These are phyloP conservation scores for Daedaleopsis sinensis DNA, from an alignment of 768 basidiomycete species.

Conservation along the genomic window DNA sequence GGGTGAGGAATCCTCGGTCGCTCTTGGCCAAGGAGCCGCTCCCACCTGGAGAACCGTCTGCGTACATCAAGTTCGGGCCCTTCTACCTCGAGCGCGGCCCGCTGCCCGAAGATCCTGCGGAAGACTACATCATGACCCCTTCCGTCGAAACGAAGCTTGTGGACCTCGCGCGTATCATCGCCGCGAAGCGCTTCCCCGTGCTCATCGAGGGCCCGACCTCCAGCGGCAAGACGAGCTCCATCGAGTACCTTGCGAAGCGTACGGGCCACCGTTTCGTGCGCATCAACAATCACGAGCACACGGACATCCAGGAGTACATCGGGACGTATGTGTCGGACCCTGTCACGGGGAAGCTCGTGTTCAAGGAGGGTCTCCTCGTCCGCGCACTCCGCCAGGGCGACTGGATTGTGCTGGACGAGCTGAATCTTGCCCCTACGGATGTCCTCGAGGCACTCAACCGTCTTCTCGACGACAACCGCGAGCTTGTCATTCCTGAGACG, in stretches of 20 bases:
- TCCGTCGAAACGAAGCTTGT: constrained; percentile 95
- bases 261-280: constrained; percentile 96
- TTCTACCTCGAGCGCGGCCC: constrained; percentile 89
- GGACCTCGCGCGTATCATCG: constrained; percentile 89
- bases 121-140: constrained; percentile 92
- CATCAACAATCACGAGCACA: constrained; percentile 99
- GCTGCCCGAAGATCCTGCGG: constrained; percentile 58
- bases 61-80: constrained; percentile 84
- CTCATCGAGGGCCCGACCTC: constrained; percentile 98
- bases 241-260: constrained; percentile 91
- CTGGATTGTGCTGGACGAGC: constrained; percentile 98
- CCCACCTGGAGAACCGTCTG: constrained; percentile 49
- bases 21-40: constrained; percentile 71
- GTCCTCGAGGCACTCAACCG: constrained; percentile 97
- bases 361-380: constrained; percentile 92
- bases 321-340: constrained; percentile 96
- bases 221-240: constrained; percentile 94
- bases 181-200: constrained; percentile 89
- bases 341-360: constrained; percentile 88
- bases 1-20: constrained; percentile 79
- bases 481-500: constrained; percentile 93
- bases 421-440: constrained; percentile 97
- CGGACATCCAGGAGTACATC: constrained; percentile 98
- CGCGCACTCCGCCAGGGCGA: constrained; percentile 89
- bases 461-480: constrained; percentile 95